phyloP scores from a whole-genome alignment of 805 yeast genomes.

The fission yeast (Schizosaccharomyces pombe) region ASM294v3 CU329670.1:5512001-5512500 shows the following conservation, averaged over 20 bases:
- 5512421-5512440: no score
- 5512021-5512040: conserved; percentile 29
- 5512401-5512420: no score
- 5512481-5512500: no score
- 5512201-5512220: conserved; percentile 25
- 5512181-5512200: conserved; percentile 26
- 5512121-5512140: conserved; percentile 22
- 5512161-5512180: conserved; percentile 23
- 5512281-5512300: conserved; percentile 8
- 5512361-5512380: no score
- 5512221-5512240: conserved; percentile 36
- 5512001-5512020: conserved; percentile 26
- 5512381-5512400: no score
- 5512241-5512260: conserved; percentile 23
- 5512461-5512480: no score
- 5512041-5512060: conserved; percentile 29
- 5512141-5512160: conserved; percentile 29
- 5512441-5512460: no score
- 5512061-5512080: conserved; percentile 30
- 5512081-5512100: conserved; percentile 29
- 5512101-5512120: conserved; percentile 28
- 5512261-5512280: conserved; percentile 16
- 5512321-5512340: no score
- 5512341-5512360: no score
- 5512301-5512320: no score